Conservation (phyloP, 129 eudicot species). For the Silybum marianum region DNA sequence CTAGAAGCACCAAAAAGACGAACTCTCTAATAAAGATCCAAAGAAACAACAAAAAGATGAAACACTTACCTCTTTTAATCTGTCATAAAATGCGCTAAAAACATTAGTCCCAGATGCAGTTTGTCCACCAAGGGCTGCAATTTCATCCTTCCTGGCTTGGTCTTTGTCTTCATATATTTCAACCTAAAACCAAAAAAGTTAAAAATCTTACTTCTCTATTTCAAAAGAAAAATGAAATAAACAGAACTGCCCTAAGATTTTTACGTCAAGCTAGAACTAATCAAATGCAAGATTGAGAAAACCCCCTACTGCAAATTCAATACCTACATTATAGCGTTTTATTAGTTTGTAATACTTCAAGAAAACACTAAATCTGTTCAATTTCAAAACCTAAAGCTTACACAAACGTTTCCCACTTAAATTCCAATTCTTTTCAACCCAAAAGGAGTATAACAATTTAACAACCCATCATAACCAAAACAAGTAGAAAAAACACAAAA, state of each 20-base stretch:
- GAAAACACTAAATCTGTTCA: neutral
- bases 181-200: constrained; percentile 45
- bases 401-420: neutral
- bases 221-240: neutral
- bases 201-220: neutral
- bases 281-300: neutral
- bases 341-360: neutral
- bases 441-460: neutral
- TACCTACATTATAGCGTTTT: neutral
- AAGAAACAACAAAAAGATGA: neutral
- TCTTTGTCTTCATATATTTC: constrained; percentile 94
- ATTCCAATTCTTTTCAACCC: neutral
- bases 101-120: constrained; percentile 78
- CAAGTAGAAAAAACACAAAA: neutral
- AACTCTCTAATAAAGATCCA: neutral
- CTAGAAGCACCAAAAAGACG: neutral
- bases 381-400: constrained; percentile 7
- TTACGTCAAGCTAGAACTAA: neutral
- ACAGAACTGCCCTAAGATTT: neutral
- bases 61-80: constrained; percentile 70
- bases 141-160: constrained; percentile 90
- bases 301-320: neutral
- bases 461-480: neutral
- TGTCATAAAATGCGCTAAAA: constrained; percentile 89
- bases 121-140: constrained; percentile 94